phyloP scores from a whole-genome alignment of 2,329 filamentous ascomycete genomes.

The Phyllosticta citrichinensis region DNA sequence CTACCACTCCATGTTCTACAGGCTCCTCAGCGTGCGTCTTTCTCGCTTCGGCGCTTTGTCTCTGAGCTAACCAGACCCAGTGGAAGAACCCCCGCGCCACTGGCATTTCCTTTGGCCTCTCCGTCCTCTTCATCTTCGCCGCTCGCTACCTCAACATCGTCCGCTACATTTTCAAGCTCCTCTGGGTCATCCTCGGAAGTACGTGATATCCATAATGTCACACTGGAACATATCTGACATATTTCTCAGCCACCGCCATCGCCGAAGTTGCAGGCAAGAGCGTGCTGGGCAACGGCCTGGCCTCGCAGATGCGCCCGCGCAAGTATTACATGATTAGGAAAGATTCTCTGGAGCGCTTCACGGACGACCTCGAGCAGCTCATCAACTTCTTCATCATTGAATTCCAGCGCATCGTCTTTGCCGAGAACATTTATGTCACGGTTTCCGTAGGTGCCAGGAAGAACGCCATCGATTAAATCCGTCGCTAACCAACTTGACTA shows the following conservation, averaged over 20 bases:
- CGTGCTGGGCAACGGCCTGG: slow-evolving; percentile 47
- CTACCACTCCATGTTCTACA: slow-evolving; percentile 59
- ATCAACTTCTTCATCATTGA: slow-evolving; percentile 61
- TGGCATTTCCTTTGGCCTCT: slow-evolving; percentile 47
- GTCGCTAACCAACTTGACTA: slow-evolving; percentile 20
- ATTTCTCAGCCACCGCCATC: slow-evolving; percentile 41
- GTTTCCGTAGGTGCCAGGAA: slow-evolving; percentile 41
- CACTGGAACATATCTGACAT: slow-evolving; percentile 16
- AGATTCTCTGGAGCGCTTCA: slow-evolving; percentile 50
- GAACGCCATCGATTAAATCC: neutral
- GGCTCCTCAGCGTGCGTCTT: slow-evolving; percentile 47
- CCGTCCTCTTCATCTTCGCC: slow-evolving; percentile 51
- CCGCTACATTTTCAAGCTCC: slow-evolving; percentile 50
- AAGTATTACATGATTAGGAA: slow-evolving; percentile 58
- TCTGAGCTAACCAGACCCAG: slow-evolving; percentile 23
- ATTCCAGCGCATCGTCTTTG: slow-evolving; percentile 56
- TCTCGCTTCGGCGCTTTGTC: neutral
- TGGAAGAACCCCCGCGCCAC: slow-evolving; percentile 59
- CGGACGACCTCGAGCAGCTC: slow-evolving; percentile 54
- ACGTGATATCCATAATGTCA: slow-evolving; percentile 20
- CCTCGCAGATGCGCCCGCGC: slow-evolving; percentile 51
- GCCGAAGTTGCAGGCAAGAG: slow-evolving; percentile 48
- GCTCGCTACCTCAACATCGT: slow-evolving; percentile 53
- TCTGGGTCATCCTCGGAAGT: slow-evolving; percentile 50
- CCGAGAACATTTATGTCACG: slow-evolving; percentile 53